Base-by-base conservation (phyloP, 441 rosid species). In the Erodium chrysanthum region DNA sequence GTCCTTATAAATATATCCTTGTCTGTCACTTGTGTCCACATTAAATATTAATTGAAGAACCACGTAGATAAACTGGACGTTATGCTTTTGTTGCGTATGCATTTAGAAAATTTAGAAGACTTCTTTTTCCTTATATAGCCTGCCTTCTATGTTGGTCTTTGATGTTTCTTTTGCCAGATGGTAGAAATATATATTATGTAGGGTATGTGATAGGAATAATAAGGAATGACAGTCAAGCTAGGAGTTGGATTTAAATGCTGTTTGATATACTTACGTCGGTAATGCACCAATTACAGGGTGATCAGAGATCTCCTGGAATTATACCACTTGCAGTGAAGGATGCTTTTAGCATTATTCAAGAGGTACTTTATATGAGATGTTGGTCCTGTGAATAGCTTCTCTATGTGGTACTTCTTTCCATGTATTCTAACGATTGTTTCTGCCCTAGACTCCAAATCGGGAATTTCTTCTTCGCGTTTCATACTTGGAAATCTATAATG, bases 261-360 rank as follows among this genome's bases (percentile, higher is more conserved):
- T 61, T 31, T 58, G 11, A 20, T 65, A 67, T 71, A 71, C 71
- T 82, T 80, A 72, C 66, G 67, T 74, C 40, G 33, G 29, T 29
- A 27, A 60, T 62, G 68, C 68, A 42, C 71, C 71, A 74, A 79
- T 85, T 82, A 70, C 96, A 95, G 99, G 99, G 99, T 78, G 97
- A 92, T 86, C 99, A 95, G 77, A 95, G 99, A 85, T 95, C 99
- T 68, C 99, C 99, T 68, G 99, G 99, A 72, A 90, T 90, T 59
- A 90, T 92, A 79, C 97, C 99, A 3, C 71, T 95, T 68, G 97
- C 99, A 21, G 98, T 95, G 73, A 95, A 95, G 78, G 99, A 95
- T 80, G 96, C 88, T 75, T 95, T 95, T 83, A 84, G 93, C 70
- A 90, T 95, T 70, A 95, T 95, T 75, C 98, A 95, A 82, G 99